Evolutionary conservation across 2,329 filamentous ascomycete species (phyloP), one percentile per base, ranked within the genome.

Genomic region (Arachnomyces sp.): DNA sequence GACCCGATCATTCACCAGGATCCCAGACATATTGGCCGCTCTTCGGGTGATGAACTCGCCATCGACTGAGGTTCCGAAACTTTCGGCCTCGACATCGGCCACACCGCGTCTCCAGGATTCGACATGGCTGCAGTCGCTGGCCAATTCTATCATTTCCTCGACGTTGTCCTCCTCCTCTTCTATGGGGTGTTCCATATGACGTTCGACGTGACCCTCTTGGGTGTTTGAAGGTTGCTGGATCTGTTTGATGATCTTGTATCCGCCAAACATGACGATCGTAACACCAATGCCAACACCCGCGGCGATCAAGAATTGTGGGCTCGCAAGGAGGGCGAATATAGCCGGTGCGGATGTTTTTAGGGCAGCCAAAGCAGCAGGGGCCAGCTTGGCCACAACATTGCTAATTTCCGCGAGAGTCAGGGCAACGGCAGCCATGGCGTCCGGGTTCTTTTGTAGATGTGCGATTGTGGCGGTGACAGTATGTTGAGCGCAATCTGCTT

Each of bases 191-290:
- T 33, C 45, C 16, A 33, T n/a, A 15, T 15, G 29, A 7, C 13
- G 12, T 14, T 37, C 32, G 48, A 49, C 40, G 39, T 50, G 42
- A 45, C 35, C 18, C 42, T 44, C 7, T 43, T 38, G 15, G 33
- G 32, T 12, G 9, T 25, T 25, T 25, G 20, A 25, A 25, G 20
- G 47, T 11, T 58, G 67, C 53, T 71, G 69, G 49, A 96, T 85
- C 52, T 80, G 82, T 72, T 95, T 93, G 65, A 98, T 81, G 60
- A 98, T 95, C 67, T 94, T 96, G 76, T 87, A 96, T 4, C 92
- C 90, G 39, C 92, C 92, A 44, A 98, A 86, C 61, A 92, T 89
- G 53, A 98, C 86, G 7, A 96, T 81, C 0, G 92, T 96, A n/a
- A 94, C 81, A 11, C 92, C 92, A 0, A 94, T 80, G 1, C 84